Percentiles rank a stretch among this genome's conserved stretches.
Evolutionary conservation across 208 protist species (phyloP).

Genomic region (Crithidia acanthocephali): DNA sequence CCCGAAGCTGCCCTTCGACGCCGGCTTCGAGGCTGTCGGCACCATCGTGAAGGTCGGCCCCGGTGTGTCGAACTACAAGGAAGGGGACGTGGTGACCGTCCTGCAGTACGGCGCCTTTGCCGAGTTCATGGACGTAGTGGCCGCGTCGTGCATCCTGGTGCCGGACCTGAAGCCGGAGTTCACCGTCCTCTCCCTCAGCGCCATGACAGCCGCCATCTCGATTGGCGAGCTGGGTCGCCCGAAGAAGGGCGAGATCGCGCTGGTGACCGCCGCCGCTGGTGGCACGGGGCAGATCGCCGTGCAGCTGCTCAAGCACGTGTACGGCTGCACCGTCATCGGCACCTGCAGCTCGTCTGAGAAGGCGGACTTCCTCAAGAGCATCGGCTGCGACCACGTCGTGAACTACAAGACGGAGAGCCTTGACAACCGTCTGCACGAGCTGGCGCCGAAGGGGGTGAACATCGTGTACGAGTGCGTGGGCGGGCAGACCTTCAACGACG

Average conservation of each 20-base stretch:
- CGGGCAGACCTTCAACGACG: slow-evolving; percentile 76
- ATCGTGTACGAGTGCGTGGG: slow-evolving; percentile 89
- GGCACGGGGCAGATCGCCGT: slow-evolving; percentile 89
- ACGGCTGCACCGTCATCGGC: slow-evolving; percentile 86
- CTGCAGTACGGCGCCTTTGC: slow-evolving; percentile 61
- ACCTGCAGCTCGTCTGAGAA: slow-evolving; percentile 81
- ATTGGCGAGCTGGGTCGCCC: slow-evolving; percentile 49
- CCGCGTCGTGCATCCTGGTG: slow-evolving; percentile 33
- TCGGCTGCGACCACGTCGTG: slow-evolving; percentile 87
- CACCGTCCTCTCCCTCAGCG: slow-evolving; percentile 41
- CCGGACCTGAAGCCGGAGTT: slow-evolving; percentile 49
- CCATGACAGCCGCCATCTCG: slow-evolving; percentile 74
- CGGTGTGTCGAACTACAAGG: slow-evolving; percentile 41
- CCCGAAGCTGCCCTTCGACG: slow-evolving; percentile 61
- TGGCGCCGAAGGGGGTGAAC: slow-evolving; percentile 79
- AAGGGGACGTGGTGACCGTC: slow-evolving; percentile 51
- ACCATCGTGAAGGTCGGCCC: slow-evolving; percentile 53
- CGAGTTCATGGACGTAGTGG: slow-evolving; percentile 41
- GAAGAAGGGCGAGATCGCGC: slow-evolving; percentile 59
- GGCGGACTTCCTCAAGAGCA: slow-evolving; percentile 65
- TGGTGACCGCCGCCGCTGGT: slow-evolving; percentile 87
- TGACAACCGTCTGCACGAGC: slow-evolving; percentile 41
- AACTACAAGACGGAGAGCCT: slow-evolving; percentile 83
- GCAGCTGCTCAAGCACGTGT: slow-evolving; percentile 87
- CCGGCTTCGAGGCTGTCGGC: slow-evolving; percentile 79